Evolutionary conservation across 495 filamentous ascomycete species (phyloP).

Genomic region (Penicillium longicatenatum): DNA sequence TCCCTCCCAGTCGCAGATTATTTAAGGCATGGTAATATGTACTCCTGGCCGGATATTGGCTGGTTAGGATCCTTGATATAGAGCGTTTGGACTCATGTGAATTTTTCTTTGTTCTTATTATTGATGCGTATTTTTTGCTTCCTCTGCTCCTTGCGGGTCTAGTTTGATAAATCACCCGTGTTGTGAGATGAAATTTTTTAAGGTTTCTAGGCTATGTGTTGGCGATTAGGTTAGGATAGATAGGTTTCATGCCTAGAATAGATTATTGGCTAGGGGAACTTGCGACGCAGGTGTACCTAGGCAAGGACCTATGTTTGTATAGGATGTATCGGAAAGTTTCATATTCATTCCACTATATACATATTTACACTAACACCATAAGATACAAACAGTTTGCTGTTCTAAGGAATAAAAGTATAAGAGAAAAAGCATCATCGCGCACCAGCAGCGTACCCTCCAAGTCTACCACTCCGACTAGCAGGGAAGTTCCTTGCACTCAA

Average conservation of each 20-base stretch:
- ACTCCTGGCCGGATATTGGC: conserved; percentile 10
- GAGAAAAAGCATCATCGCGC: conserved; percentile 14
- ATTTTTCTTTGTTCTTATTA: conserved; percentile 28
- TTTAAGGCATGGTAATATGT: conserved; percentile 5
- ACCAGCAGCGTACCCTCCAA: conserved; percentile 23
- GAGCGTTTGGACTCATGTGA: conserved; percentile 13
- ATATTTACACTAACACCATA: conserved; percentile 1
- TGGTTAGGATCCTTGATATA: conserved; percentile 17
- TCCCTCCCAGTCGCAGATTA: conserved; percentile 1
- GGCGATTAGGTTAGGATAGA: neutral
- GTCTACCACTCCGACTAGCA: conserved; percentile 38
- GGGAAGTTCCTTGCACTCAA: conserved; percentile 75
- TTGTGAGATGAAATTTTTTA: conserved; percentile 25
- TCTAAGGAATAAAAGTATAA: neutral
- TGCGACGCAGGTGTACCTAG: neutral
- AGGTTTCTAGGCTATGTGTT: conserved; percentile 1
- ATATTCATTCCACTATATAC: neutral
- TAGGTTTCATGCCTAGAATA: conserved; percentile 4
- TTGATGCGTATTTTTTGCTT: conserved; percentile 31
- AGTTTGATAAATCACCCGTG: conserved; percentile 21
- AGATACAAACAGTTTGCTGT: neutral
- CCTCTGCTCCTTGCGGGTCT: conserved; percentile 13
- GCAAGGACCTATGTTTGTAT: neutral
- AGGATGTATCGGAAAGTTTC: neutral
- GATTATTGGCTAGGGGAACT: neutral